These are phyloP conservation scores for Rhinocladiella similis DNA, from an alignment of 2,329 filamentous ascomycete genomes.

Conservation along the genomic window DNA sequence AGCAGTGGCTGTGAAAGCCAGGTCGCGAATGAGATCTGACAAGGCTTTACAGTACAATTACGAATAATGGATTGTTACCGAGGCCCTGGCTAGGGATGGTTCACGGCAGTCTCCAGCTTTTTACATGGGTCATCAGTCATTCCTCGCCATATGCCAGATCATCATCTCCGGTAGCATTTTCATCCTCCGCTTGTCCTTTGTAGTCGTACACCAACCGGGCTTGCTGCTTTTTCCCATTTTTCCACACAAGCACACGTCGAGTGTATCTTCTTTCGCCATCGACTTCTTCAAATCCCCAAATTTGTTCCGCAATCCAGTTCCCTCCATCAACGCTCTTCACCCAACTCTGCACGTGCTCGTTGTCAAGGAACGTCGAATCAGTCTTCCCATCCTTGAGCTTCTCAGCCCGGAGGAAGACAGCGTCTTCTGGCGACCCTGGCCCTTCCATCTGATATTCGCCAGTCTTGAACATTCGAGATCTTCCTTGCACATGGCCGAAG, in stretches of 20 bases:
- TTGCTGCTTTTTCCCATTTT: constrained; percentile 37
- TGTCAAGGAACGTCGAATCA: constrained; percentile 60
- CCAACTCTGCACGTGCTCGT: constrained; percentile 53
- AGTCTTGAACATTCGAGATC: constrained; percentile 41
- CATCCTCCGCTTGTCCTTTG: constrained; percentile 23
- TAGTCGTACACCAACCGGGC: constrained; percentile 45
- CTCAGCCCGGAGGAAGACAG: constrained; percentile 42
- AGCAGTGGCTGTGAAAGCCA: too few species aligned
- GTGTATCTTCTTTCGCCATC: constrained; percentile 43
- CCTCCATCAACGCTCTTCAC: constrained; percentile 47
- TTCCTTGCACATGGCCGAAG: constrained; percentile 70
- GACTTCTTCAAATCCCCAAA: constrained; percentile 49
- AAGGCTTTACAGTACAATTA: too few species aligned
- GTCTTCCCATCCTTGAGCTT: constrained; percentile 56
- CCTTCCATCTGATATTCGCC: constrained; percentile 43
- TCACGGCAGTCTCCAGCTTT: too few species aligned
- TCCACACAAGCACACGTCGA: constrained; percentile 43
- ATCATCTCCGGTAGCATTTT: constrained; percentile 20
- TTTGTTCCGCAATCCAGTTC: constrained; percentile 54
- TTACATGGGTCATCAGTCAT: constrained; percentile 2
- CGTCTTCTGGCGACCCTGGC: constrained; percentile 40
- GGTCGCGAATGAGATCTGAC: too few species aligned
- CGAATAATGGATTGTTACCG: too few species aligned
- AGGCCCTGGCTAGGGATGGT: not conserved
- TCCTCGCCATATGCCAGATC: constrained; percentile 25